Base-by-base conservation (phyloP, 257 asterid genomes). In the Primulina tabacum region DNA sequence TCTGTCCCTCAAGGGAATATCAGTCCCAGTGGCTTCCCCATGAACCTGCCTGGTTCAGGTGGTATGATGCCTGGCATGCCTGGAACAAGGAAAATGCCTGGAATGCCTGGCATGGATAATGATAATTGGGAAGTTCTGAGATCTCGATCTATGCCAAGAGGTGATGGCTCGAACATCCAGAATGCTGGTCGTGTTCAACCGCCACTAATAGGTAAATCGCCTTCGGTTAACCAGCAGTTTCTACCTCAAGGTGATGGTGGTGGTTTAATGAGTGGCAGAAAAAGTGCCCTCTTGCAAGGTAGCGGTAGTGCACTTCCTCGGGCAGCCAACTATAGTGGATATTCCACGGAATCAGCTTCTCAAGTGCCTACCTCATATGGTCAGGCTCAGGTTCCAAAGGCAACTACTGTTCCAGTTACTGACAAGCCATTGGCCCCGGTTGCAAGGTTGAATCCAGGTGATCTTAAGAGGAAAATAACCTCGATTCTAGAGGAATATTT, bases 11-110 rank as follows among this genome's bases (percentile, higher is more conserved):
- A 80, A 74, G 97, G 92, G 33, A 77, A 68, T 69, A 67, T 82
- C 30, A 79, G 89, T 72, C 91, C 97, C 21, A 77, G 85, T 47
- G 95, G 92, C 53, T 81, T 79, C 82, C 89, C 95, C 20, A 76
- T 88, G 77, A 91, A 82, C 71, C 88, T 93, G 5, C 92, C 95
- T 37, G 97, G 97, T 50, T 38, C 87, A 59, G 97, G 96, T 64
- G 97, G 99, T 40, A 88, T 91, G 96, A 91, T 91, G 96, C 97
- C 99, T 0, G 99, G 99, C 67, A 91, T 86, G 97, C 99, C 99
- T 0, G 97, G 97, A 62, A 71, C 83, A 47, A 84, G 96, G 78
- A 93, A 85, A 82, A 83, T 93, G 92, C 89, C 96, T 0, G 97
- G 96, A 20, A 79, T 81, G 84, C 92, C 97, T 14, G 96, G 92